Evolutionary conservation across 75 land plant genomes (phyloP).

Genomic region (Sequoiadendron giganteum): DNA sequence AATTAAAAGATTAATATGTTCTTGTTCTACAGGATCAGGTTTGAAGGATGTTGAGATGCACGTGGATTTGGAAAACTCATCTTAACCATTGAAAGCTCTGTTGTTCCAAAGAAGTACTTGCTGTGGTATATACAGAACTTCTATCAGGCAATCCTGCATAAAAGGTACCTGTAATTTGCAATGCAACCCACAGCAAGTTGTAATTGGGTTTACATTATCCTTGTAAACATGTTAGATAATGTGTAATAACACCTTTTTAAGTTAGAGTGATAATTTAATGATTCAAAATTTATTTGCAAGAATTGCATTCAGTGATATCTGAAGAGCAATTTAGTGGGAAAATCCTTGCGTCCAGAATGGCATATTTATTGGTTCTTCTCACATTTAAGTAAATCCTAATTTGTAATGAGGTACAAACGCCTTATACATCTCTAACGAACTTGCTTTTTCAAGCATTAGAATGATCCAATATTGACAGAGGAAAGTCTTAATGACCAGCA

Average conservation of each 20-base stretch:
- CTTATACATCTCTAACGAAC: not conserved
- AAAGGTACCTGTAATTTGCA: slow-evolving; percentile 2
- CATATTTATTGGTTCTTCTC: not conserved
- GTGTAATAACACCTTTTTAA: not conserved
- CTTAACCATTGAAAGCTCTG: not conserved
- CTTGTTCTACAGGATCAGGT: slow-evolving; percentile 2
- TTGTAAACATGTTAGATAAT: slow-evolving; percentile 7
- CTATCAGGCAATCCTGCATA: not conserved
- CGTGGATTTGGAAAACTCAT: not conserved
- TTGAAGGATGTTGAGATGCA: not conserved
- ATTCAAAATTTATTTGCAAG: not conserved
- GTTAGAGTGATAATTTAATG: not conserved
- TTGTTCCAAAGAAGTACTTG: not conserved
- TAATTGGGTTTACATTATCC: not conserved
- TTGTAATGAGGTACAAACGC: not conserved
- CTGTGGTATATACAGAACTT: not conserved
- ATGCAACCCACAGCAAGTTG: not conserved
- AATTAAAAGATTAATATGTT: not conserved
- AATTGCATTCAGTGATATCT: not conserved
- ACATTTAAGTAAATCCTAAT: slow-evolving; percentile 1
- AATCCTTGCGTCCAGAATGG: not conserved
- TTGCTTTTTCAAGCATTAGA: not conserved
- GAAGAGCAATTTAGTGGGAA: not conserved
- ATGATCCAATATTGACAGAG: not conserved
- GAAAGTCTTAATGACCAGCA: not conserved